Evolutionary conservation across 345 rosid genomes (phyloP), one percentile per base, ranked within the genome.

Genomic region (Schrenkiella parvula): DNA sequence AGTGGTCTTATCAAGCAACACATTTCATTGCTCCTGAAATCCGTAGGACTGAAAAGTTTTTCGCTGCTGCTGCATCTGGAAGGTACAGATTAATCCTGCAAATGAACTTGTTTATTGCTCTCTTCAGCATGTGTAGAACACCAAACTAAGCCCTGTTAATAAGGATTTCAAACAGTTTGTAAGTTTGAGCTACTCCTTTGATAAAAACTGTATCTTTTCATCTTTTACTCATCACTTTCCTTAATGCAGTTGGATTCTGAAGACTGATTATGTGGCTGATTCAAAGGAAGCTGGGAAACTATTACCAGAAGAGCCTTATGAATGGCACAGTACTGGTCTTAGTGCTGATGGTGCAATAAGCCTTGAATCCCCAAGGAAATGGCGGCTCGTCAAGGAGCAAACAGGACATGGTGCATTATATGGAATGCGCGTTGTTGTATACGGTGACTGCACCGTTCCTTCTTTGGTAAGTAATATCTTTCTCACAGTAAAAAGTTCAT

Each of bases 1-100:
- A 88, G 13, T 95, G 99, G 97, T 91, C 96, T 41, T 95, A 89
- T 79, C 96, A 89, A 78, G 98, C 97, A 72, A 95, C 99, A 38
- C 99, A 95, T 59, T 89, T 87, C 65, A 83, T 95, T 41, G 81
- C 84, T 54, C 78, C 96, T 37, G 86, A 84, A 55, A 88, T 91
- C 76, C 83, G 90, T 42, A 84, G 99, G 82, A 95, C 99, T 15
- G 97, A 91, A 60, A 95, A 89, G 72, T 82, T 91, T 51, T 85
- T 85, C 8, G 87, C 87, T 64, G 85, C 87, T 70, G 80, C 87
- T 19, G 85, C 89, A 60, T 83, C 87, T 68, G 85, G 87, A 81
- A 80, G 87, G 89, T 83, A 64, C 57, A 32, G 3, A 11, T 58
- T 47, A 50, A 7, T 19, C 39, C 23, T 42, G n/a, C 28, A 14